These are phyloP conservation scores for Niveomyces coronatus DNA, from an alignment of 2,329 filamentous ascomycete genomes.

Conservation along the genomic window DNA sequence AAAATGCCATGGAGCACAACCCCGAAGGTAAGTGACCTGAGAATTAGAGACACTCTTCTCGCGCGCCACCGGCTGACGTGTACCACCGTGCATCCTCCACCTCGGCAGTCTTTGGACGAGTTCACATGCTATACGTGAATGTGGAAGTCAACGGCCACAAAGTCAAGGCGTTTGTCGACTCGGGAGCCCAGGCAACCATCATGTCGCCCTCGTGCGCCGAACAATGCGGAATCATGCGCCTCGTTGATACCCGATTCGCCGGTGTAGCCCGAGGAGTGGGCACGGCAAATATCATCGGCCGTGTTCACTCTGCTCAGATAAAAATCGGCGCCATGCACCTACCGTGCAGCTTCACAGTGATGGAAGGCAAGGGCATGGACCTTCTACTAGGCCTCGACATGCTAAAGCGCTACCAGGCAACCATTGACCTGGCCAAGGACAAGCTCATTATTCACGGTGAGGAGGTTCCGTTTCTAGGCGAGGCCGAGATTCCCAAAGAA, in stretches of 20 bases:
- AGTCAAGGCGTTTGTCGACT: constrained; percentile 94
- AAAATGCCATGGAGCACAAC: constrained; percentile 94
- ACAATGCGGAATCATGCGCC: constrained; percentile 87
- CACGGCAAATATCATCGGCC: constrained; percentile 86
- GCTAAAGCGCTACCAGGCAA: constrained; percentile 90
- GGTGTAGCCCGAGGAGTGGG: constrained; percentile 90
- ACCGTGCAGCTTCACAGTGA: constrained; percentile 94
- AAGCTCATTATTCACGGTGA: constrained; percentile 80
- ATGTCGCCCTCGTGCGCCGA: constrained; percentile 94
- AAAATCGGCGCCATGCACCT: constrained; percentile 82
- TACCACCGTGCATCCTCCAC: constrained; percentile 11
- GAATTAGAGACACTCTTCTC: neutral
- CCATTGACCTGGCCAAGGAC: constrained; percentile 77
- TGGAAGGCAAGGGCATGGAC: constrained; percentile 97
- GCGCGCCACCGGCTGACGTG: no score
- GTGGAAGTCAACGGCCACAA: constrained; percentile 89
- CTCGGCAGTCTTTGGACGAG: constrained; percentile 71
- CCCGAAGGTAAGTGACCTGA: constrained; percentile 63
- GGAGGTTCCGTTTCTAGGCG: constrained; percentile 81
- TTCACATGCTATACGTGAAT: constrained; percentile 93
- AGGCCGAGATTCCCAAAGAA: constrained; percentile 87
- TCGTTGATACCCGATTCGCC: constrained; percentile 85
- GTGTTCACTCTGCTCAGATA: constrained; percentile 91
- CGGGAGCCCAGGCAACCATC: constrained; percentile 93
- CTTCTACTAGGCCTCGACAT: constrained; percentile 90